phyloP scores from a whole-genome alignment of 78 protist genomes.

The Protostelium mycophagum region DNA sequence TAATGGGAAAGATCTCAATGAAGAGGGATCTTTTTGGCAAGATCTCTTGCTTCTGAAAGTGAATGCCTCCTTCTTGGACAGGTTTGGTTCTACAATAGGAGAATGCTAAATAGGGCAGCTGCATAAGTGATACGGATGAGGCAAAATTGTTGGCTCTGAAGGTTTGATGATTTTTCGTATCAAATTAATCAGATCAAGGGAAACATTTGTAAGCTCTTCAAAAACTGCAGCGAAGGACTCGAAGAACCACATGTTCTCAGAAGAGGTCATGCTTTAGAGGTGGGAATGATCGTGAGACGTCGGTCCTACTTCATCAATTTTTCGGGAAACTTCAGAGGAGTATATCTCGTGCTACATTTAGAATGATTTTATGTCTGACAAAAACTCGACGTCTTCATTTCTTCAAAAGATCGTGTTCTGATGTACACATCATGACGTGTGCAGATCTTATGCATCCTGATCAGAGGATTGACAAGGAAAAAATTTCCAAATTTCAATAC shows the following conservation, averaged over 20 bases:
- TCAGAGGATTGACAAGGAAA: background rate
- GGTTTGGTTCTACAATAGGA: too few species aligned
- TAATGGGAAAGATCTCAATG: background rate
- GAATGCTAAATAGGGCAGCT: background rate
- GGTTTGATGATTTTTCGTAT: background rate
- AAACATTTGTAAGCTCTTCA: background rate
- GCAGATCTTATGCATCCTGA: background rate
- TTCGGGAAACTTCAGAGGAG: too few species aligned
- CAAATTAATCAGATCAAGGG: background rate
- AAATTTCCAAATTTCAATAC: background rate
- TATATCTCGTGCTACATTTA: too few species aligned
- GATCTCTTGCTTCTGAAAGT: background rate
- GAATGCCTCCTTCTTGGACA: background rate
- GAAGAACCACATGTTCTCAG: background rate
- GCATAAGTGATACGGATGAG: background rate
- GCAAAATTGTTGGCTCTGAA: background rate
- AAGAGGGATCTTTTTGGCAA: background rate
- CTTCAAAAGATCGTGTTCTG: background rate
- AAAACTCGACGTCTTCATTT: background rate
- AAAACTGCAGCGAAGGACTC: background rate
- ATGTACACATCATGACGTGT: too few species aligned
- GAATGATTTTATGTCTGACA: too few species aligned
- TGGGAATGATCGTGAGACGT: too few species aligned
- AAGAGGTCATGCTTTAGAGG: background rate
- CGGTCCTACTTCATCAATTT: too few species aligned